Base-by-base conservation (phyloP, 345 rosid genomes). In the Mercurialis annua region DNA sequence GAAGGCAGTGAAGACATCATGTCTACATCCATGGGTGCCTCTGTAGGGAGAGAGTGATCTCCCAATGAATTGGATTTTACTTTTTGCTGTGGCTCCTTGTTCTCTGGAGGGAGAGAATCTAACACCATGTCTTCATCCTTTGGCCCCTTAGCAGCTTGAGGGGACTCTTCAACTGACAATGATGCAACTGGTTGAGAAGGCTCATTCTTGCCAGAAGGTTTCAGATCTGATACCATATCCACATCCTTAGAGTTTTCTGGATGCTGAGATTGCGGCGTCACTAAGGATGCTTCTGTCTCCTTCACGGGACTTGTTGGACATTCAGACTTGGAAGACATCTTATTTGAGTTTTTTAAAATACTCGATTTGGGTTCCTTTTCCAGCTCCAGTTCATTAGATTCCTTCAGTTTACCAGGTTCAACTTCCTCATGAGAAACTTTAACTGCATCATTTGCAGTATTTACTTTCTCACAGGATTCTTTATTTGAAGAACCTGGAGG, bases 61-160 rank as follows among this genome's bases (percentile, higher is more conserved):
- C 48, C 67, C 33, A 17, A 50, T 52, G 78, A 66, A 62, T 75
- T 74, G 30, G 83, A 75, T 49, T 68, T 63, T 33, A 59, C 54
- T 57, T 71, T 70, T 49, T 73, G 76, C 69, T 70, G 69, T 67
- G 74, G 75, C 58, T 66, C 87, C 64, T 79, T 70, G 68, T 77
- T 82, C 64, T 75, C 85, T 15, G 64, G 49, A 42, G 81, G 71
- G 67, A 64, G n/a, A 18, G 74, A 27, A 69, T 80, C 86, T 29
- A 82, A 69, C 46, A 75, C 73, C 73, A 66, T 75, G 36, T 75
- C 74, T 50, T 64, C 79, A 65, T 80, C 85, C 49, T 84, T 81
- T 20, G 73, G 68, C 44, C 67, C 59, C 62, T 80, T 82, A 46
- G 59, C 60, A 65, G 69, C 74, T 65, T 73, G 76, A 64, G 78